phyloP scores from a whole-genome alignment of 1,284 basidiomycete species.

The Ustilago shanxiensis region DNA sequence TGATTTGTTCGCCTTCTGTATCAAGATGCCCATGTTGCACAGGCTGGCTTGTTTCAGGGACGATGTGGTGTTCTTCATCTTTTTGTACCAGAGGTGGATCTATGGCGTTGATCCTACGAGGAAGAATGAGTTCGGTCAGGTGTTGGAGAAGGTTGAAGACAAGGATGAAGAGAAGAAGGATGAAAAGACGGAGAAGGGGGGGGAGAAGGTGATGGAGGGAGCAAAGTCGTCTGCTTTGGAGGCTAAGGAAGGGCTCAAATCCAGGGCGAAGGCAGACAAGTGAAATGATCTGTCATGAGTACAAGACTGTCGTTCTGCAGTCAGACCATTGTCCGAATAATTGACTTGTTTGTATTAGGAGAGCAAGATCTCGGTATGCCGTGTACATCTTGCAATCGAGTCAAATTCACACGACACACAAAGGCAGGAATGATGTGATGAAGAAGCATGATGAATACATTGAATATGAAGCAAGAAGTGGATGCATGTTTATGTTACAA shows the following conservation, averaged over 20 bases:
- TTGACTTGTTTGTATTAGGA: too few species aligned
- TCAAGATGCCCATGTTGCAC: conserved; percentile 95
- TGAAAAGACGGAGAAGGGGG: conserved; percentile 6
- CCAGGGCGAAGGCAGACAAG: neutral
- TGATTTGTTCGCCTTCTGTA: conserved; percentile 84
- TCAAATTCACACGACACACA: too few species aligned
- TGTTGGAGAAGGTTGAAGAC: conserved; percentile 35
- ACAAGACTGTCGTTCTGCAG: neutral
- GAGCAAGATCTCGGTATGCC: too few species aligned
- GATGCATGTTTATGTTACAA: conserved; percentile 3
- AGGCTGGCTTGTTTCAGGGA: conserved; percentile 83
- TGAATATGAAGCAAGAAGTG: neutral
- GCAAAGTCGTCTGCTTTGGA: conserved; percentile 6
- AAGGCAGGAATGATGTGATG: conserved; percentile 1
- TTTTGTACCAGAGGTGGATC: conserved; percentile 82
- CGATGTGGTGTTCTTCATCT: conserved; percentile 69
- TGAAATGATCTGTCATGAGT: neutral
- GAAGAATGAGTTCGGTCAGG: conserved; percentile 93
- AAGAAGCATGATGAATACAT: neutral
- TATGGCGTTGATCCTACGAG: conserved; percentile 93
- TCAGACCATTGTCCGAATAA: neutral
- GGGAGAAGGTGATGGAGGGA: conserved; percentile 31
- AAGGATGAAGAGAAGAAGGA: conserved; percentile 14
- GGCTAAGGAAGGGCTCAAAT: conserved; percentile 1
- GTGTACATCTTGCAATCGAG: too few species aligned